Base-by-base conservation (phyloP, 768 basidiomycete species). In the Podaxis sp. region DNA sequence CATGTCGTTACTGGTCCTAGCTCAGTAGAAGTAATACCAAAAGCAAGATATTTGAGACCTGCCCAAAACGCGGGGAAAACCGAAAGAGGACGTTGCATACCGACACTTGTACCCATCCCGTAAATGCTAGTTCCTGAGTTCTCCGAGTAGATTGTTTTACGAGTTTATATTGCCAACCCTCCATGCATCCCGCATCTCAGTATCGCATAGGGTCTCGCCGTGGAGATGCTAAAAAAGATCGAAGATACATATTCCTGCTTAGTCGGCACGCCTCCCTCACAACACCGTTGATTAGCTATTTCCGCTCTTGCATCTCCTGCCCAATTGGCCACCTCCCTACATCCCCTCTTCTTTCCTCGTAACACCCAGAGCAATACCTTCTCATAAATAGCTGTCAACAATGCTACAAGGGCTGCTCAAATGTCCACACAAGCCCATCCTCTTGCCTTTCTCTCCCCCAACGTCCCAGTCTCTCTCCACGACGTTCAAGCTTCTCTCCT, bases 141-240 rank as follows among this genome's bases (percentile, higher is more conserved):
- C n/a, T n/a, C n/a, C n/a, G n/a, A n/a, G n/a, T n/a, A n/a, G n/a
- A n/a, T n/a, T n/a, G n/a, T n/a, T n/a, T n/a, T n/a, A n/a, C n/a
- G n/a, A n/a, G n/a, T n/a, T n/a, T 66, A 70, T 48, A 28, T 28
- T 28, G 28, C 28, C 28, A 28, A 28, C 28, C 28, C 28, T 28
- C 3, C 28, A 5, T 28, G 1, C 28, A 2, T 28, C 28, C 28
- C 28, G 28, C 28, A 28, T 28, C 28, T 28, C 28, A 4, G 28
- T 26, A 26, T 26, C 26, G 4, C 26, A 26, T 26, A 26, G 26
- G 26, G 26, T 4, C 26, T 26, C 26, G 26, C 26, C 26, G 26
- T 26, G 26, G 26, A 26, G 26, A 28, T 28, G 28, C 28, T 28
- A 28, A 28, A 4, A 28, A 28, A 28, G 28, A 28, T 28, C 28